Evolutionary conservation across 2,329 filamentous ascomycete species (phyloP).

Genomic region (Fusarium solani-melongenae): DNA sequence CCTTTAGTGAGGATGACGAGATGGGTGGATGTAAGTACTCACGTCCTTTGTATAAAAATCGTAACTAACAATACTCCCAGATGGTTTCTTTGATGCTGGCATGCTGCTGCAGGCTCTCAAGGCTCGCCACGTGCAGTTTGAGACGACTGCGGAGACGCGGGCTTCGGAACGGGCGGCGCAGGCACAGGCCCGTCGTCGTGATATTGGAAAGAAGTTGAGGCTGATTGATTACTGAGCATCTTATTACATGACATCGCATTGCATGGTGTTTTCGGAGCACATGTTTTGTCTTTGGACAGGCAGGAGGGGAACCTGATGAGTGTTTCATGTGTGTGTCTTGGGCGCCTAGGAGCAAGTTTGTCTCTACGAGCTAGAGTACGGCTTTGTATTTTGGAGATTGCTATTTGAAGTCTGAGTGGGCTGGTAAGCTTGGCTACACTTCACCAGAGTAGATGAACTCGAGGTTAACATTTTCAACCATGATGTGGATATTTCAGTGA

Average conservation of each 20-base stretch:
- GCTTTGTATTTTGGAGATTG: neutral
- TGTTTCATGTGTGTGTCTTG: neutral
- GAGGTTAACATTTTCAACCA: neutral
- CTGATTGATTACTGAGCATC: conserved; percentile 72
- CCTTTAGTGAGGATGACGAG: conserved; percentile 85
- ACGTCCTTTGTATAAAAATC: neutral
- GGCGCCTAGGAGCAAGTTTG: neutral
- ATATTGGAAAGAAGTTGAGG: conserved; percentile 80
- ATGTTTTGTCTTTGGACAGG: conserved; percentile 15
- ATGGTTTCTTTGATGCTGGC: conserved; percentile 97
- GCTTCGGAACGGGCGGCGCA: conserved; percentile 70
- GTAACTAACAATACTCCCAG: conserved; percentile 60
- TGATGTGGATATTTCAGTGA: neutral
- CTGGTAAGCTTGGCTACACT: neutral
- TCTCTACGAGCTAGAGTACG: neutral
- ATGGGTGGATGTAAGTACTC: conserved; percentile 87
- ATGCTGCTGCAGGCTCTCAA: conserved; percentile 93
- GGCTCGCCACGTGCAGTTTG: conserved; percentile 68
- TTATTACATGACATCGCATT: conserved; percentile 19
- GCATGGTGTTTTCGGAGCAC: conserved; percentile 31
- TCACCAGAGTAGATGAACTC: neutral
- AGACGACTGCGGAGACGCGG: conserved; percentile 62
- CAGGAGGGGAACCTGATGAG: neutral
- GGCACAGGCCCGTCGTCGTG: conserved; percentile 68
- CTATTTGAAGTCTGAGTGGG: neutral